Base-by-base conservation (phyloP, 305 asterid species). In the Rubia balearica region DNA sequence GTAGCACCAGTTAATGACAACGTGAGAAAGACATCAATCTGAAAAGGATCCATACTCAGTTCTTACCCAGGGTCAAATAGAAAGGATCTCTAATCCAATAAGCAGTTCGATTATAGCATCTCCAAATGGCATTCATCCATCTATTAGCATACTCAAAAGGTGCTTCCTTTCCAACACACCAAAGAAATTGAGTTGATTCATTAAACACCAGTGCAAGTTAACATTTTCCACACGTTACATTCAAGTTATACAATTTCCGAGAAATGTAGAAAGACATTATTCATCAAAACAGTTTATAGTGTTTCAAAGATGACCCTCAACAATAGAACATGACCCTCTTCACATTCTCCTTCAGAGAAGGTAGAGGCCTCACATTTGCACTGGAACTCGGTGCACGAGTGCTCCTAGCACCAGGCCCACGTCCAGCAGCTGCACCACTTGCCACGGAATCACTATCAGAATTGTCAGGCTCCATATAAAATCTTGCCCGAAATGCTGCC, bases 401-500 rank as follows among this genome's bases (percentile, higher is more conserved):
- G 65, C 80, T 78, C 83, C 96, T 84, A 14, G 69, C 83, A 41
- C 88, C 76, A 49, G 73, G 17, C 14, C 67, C 67, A 16, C 11
- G 81, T 5, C 87, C 84, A 4, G 92, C 85, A 8, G 82, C 72
- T 67, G 82, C 90, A 36, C 85, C 86, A 49, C 95, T 87, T 14
- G 85, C 72, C 85, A 90, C 78, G 2, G 96, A 91, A 5, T 95
- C 99, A 68, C 93, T 85, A 53, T 94, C 99, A 0, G 97, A 87
- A 9, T 87, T 85, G 67, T 87, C 96, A 0, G 91, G 95, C 82
- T 91, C 96, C 96, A 91, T 84, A 67, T 94, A 94, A 72, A 87
- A 91, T 9, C 99, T 92, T 22, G 99, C 99, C 49, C 99, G 88
- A 56, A 94, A 94, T 17, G 99, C 99, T 61, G 98, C 99, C 75